Percentiles rank a stretch among this genome's conserved stretches.
phyloP scores from a whole-genome alignment of 2,329 filamentous ascomycete genomes.

The Sphaerulina vaccinii region DNA sequence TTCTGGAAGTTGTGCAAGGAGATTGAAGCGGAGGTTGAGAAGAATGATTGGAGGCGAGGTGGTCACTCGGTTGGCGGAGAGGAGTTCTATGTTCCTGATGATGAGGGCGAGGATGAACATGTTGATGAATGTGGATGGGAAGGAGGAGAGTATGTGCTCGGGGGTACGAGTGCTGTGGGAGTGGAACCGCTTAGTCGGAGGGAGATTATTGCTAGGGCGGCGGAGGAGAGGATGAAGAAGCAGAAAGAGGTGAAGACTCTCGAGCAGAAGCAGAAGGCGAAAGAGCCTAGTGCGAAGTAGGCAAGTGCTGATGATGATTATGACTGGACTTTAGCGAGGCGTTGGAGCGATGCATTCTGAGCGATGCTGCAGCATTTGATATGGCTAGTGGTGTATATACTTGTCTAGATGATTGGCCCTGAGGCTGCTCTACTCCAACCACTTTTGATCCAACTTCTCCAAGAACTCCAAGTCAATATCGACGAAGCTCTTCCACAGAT shows the following conservation, averaged over 20 bases:
- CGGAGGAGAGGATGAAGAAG: conserved; percentile 64
- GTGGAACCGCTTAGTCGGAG: conserved; percentile 61
- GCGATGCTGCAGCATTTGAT: too few relatives aligned
- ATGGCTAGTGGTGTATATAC: too few relatives aligned
- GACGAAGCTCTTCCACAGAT: conserved; percentile 54
- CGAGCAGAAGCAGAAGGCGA: conserved; percentile 11
- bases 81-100: conserved; percentile 57
- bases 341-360: background rate
- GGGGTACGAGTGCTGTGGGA: conserved; percentile 13
- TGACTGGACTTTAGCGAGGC: background rate
- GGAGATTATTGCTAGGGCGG: conserved; percentile 72
- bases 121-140: conserved; percentile 72
- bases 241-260: conserved; percentile 47
- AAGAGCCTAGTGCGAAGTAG: background rate
- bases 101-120: conserved; percentile 47
- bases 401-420: too few relatives aligned
- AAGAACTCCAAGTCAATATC: conserved; percentile 49
- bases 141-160: conserved; percentile 70
- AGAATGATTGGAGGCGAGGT: conserved; percentile 72
- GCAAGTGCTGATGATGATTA: too few relatives aligned
- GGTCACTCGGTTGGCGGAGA: conserved; percentile 62
- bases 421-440: conserved; percentile 33
- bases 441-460: conserved; percentile 43
- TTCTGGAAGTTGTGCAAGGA: conserved; percentile 88
- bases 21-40: conserved; percentile 84